These are phyloP conservation scores for Exobasidium rhododendri DNA, from an alignment of 1,284 basidiomycete species.

Conservation along the genomic window DNA sequence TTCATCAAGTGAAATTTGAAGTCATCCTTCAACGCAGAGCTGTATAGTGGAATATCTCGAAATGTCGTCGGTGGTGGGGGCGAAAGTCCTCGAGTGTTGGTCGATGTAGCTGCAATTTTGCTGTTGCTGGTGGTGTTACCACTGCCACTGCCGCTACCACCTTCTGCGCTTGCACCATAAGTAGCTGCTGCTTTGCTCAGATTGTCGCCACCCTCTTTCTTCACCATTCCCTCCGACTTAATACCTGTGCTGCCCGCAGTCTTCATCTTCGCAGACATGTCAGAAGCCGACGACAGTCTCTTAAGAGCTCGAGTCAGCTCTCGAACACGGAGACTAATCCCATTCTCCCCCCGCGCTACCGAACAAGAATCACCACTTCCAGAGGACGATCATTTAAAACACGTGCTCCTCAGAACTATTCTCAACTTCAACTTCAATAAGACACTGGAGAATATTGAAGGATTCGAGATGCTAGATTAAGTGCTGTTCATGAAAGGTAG, in stretches of 20 bases:
- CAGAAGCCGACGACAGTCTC: too few species aligned
- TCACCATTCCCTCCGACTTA: not conserved
- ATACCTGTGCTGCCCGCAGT: not conserved
- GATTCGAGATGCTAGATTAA: too few species aligned
- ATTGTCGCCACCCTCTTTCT: not conserved
- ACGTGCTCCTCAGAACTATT: too few species aligned
- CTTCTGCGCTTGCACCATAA: not conserved
- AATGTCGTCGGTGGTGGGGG: slow-evolving; percentile 31
- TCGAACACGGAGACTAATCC: too few species aligned
- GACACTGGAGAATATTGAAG: too few species aligned
- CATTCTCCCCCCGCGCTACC: too few species aligned
- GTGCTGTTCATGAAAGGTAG: too few species aligned
- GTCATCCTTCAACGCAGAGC: slow-evolving; percentile 18
- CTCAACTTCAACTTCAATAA: too few species aligned
- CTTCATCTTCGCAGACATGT: not conserved
- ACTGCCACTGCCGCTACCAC: not conserved
- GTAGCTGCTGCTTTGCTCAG: not conserved
- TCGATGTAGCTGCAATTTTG: not conserved
- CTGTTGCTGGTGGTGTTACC: not conserved
- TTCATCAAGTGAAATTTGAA: slow-evolving; percentile 47
- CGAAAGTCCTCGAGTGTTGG: not conserved
- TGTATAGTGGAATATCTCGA: slow-evolving; percentile 49
- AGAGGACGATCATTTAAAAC: too few species aligned
- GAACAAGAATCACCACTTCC: too few species aligned
- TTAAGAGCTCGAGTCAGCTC: too few species aligned